Evolutionary conservation across 768 basidiomycete species (phyloP), one percentile per base, ranked within the genome.

Genomic region (Kwoniella europaea): DNA sequence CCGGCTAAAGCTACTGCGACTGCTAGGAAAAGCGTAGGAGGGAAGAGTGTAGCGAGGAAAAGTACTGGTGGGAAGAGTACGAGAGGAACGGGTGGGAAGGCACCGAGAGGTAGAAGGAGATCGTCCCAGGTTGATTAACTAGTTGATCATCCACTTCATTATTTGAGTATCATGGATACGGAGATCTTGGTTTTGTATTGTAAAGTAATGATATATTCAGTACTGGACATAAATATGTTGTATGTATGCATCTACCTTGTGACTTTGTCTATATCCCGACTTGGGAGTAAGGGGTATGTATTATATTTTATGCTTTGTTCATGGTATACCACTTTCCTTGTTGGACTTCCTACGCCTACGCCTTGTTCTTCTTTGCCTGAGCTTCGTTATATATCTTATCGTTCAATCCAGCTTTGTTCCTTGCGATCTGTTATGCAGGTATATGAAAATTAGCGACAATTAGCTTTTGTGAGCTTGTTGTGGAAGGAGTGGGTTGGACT

Each of bases 391-490:
- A 92, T 2, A 92, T 90, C 62, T 85, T 85, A 82, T 95, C 93
- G 83, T 99, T 99, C 59, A 98, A 87, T 1, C 94, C 94, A 0
- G 93, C 87, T 67, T 90, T 86, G 85, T 98, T 98, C 69, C 97
- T 89, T 10, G 93, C 89, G 83, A 99, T 95, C 92, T 97, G 24
- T 13, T 43, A 43, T 18, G 16, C n/a, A 24, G 20, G 60, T 61
- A 44, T n/a, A 35, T 35, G 35, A 35, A 9, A 35, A 35, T 50
- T 50, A 50, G 46, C 46, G 35, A 35, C 1, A 35, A 35, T 50
- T 50, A 50, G 46, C 46, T 50, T 18, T 50, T 35, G 7, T 35
- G 35, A 35, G 35, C 35, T 35, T 35, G 35, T 4, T 35, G 6
- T 35, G 35, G 35, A 35, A 35, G 35, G 35, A 35, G 35, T 52